A percentile compares a stretch with the other conserved stretches of the same genome.
These are phyloP conservation scores for Typha latifolia DNA, from an alignment of 176 grass and related monocot species.

Conservation along the genomic window DNA sequence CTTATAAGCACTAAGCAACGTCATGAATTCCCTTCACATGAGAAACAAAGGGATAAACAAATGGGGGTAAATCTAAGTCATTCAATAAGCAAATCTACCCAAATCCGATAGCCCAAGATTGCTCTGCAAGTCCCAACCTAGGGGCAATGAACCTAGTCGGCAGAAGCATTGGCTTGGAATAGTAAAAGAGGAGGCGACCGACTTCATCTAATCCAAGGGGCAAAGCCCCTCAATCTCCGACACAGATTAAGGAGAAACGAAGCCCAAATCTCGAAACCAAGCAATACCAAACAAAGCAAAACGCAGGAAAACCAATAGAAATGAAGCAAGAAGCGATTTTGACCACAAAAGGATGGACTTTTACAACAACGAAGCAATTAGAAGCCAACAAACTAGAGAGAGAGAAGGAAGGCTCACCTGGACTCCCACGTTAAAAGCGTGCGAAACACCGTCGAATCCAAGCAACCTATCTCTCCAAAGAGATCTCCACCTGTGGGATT, in stretches of 20 bases:
- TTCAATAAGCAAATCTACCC: background rate
- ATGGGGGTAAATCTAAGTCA: background rate
- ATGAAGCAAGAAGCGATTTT: background rate
- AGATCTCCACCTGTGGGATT: background rate
- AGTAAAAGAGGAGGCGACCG: background rate
- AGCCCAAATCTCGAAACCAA: background rate
- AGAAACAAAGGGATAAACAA: background rate
- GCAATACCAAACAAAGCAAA: background rate
- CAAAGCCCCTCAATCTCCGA: background rate
- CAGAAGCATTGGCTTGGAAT: background rate
- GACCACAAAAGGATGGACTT: background rate
- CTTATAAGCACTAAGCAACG: constrained; percentile 3
- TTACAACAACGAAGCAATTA: background rate
- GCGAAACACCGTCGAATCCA: background rate
- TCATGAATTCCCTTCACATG: background rate
- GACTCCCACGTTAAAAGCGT: too few relatives aligned
- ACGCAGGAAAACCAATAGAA: background rate
- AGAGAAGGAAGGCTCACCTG: background rate
- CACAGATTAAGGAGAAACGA: background rate
- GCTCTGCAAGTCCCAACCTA: background rate
- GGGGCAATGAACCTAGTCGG: background rate
- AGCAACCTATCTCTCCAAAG: background rate
- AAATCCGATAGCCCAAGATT: background rate
- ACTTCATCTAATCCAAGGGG: background rate
- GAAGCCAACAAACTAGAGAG: background rate